Evolutionary conservation across 78 protist species (phyloP).

Genomic region (Cyanophora paradoxa): DNA sequence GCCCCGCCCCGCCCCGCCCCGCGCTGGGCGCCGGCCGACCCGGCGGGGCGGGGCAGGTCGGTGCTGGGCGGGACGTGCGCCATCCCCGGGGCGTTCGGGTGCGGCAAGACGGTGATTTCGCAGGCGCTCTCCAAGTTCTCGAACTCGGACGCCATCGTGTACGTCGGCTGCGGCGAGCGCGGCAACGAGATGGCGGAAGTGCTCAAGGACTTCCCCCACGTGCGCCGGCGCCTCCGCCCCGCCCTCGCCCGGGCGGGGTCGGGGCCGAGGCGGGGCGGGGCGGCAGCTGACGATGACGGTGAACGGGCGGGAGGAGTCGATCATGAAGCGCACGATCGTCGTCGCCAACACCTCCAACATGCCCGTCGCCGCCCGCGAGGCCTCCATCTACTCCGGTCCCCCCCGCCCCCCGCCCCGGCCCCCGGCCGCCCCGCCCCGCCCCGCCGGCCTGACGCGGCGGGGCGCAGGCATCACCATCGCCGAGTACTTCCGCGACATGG

Average conservation of each 20-base stretch:
- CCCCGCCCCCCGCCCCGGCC: not conserved
- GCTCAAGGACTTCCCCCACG: conserved; percentile 98
- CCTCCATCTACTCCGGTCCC: conserved; percentile 97
- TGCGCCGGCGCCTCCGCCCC: too few relatives aligned
- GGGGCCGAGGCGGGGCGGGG: too few relatives aligned
- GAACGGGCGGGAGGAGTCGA: conserved; percentile 54
- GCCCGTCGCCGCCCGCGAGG: conserved; percentile 99
- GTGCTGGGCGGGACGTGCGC: conserved; percentile 97
- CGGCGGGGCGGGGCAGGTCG: too few relatives aligned
- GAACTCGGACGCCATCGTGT: conserved; percentile 97
- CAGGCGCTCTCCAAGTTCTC: conserved; percentile 99
- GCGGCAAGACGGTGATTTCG: conserved; percentile 99
- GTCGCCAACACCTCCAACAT: conserved; percentile 99
- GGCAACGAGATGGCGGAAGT: conserved; percentile 99
- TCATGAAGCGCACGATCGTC: conserved; percentile 99
- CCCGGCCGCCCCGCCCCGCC: not conserved
- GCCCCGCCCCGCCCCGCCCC: too few relatives aligned
- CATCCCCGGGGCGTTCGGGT: conserved; percentile 99
- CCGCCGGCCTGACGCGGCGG: not conserved
- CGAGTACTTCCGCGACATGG: conserved; percentile 99
- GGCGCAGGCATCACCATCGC: conserved; percentile 88
- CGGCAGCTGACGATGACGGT: conserved; percentile 24
- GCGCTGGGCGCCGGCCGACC: too few relatives aligned
- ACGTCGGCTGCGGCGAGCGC: conserved; percentile 94
- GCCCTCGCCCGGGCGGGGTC: too few relatives aligned